Percentiles rank a stretch among this genome's conserved stretches.
phyloP scores from a whole-genome alignment of 106 monocot genomes.

The Acorus calamus region DNA sequence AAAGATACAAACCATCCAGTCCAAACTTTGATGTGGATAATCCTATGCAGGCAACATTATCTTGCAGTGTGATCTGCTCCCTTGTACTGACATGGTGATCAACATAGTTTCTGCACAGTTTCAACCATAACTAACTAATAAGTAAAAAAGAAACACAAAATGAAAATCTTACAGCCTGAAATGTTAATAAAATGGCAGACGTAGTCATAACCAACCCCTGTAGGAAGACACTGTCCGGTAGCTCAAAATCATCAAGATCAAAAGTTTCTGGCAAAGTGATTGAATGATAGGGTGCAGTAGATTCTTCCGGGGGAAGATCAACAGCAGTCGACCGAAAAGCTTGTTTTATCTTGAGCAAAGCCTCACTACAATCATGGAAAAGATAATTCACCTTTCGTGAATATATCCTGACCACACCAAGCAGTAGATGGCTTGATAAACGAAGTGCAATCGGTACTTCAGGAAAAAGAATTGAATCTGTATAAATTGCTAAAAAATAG shows the following conservation, averaged over 20 bases:
- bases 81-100: slow-evolving; percentile 95
- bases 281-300: slow-evolving; percentile 98
- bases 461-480: slow-evolving; percentile 98
- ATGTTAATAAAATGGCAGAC: neutral
- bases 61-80: slow-evolving; percentile 99
- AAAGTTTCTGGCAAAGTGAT: slow-evolving; percentile 99
- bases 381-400: slow-evolving; percentile 98
- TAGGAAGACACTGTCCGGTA: slow-evolving; percentile 68
- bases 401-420: slow-evolving; percentile 99
- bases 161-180: neutral
- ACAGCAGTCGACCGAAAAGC: slow-evolving; percentile 95
- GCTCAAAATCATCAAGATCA: slow-evolving; percentile 98
- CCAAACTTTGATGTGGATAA: slow-evolving; percentile 84
- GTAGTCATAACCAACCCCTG: slow-evolving; percentile 43
- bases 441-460: slow-evolving; percentile 97
- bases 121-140: neutral
- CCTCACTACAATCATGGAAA: slow-evolving; percentile 99
- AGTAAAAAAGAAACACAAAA: neutral
- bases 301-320: slow-evolving; percentile 99
- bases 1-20: slow-evolving; percentile 59
- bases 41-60: slow-evolving; percentile 44
- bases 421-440: slow-evolving; percentile 92
- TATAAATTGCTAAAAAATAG: slow-evolving; percentile 1
- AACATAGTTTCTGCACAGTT: slow-evolving; percentile 64
- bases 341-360: slow-evolving; percentile 92